A percentile compares a stretch with the other conserved stretches of the same genome.
Conservation (phyloP, 768 basidiomycete genomes). For the Mycena vitilis region DNA sequence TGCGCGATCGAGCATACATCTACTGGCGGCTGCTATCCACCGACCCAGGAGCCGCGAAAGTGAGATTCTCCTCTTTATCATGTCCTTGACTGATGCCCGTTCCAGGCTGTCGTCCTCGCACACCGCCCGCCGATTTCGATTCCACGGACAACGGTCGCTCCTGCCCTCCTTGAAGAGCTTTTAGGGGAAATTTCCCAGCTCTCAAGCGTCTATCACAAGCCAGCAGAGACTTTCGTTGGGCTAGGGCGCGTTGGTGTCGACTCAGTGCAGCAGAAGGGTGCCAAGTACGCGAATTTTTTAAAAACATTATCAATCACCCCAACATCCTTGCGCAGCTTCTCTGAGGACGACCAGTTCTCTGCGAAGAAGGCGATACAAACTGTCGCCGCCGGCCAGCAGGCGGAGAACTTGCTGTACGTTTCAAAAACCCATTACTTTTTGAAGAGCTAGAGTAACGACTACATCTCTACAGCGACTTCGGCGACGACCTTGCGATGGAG, state of each 20-base stretch:
- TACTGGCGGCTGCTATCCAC: slow-evolving; percentile 97
- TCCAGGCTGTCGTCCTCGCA: slow-evolving; percentile 85
- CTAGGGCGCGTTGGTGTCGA: slow-evolving; percentile 90
- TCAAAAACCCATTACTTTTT: not conserved
- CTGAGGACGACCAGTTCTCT: slow-evolving; percentile 66
- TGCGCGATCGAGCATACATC: slow-evolving; percentile 96
- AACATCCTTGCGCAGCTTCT: slow-evolving; percentile 42
- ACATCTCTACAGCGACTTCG: slow-evolving; percentile 72
- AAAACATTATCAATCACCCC: not conserved
- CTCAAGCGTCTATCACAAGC: slow-evolving; percentile 98
- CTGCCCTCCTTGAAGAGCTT: slow-evolving; percentile 91
- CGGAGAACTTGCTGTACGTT: slow-evolving; percentile 87
- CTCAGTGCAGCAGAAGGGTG: slow-evolving; percentile 68
- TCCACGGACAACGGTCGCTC: slow-evolving; percentile 89
- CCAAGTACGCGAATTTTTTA: slow-evolving; percentile 55
- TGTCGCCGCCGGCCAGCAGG: slow-evolving; percentile 90
- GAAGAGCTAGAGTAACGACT: slow-evolving; percentile 1
- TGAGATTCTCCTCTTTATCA: slow-evolving; percentile 41
- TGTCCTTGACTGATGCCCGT: slow-evolving; percentile 7
- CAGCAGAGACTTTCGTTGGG: slow-evolving; percentile 94
- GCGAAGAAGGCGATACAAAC: slow-evolving; percentile 89
- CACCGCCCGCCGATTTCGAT: slow-evolving; percentile 94
- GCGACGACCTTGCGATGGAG: slow-evolving; percentile 72
- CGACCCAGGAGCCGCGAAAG: slow-evolving; percentile 97
- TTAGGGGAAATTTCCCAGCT: slow-evolving; percentile 89